Base-by-base conservation (phyloP, 257 asterid species). In the Linderniella brevidens region DNA sequence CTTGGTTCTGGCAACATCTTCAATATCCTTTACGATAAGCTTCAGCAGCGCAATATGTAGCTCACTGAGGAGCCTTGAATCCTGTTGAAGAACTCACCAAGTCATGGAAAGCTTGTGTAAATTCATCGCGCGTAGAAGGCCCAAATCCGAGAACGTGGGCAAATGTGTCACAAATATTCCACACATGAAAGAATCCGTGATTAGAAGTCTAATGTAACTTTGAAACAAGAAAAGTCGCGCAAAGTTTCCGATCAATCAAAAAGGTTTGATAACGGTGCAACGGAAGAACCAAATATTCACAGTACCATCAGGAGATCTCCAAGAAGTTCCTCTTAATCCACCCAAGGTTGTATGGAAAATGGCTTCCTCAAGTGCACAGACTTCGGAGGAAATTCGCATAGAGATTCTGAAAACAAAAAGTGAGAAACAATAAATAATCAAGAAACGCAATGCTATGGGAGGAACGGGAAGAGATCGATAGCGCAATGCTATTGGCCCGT, bases 101-200 rank as follows among this genome's bases (percentile, higher is more conserved):
- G 48, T 43, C 48, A 48, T 86, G 87, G 56, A 86, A 70, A 50
- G 87, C 80, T 70, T 79, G 87, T 58, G 66, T 65, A 64, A 86
- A 73, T 67, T 86, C 94, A 58, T 79, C 97, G 82, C 62, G 97
- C 49, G 97, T 79, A 70, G 82, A 86, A 64, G 94, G 93, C 94
- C 82, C 40, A 86, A 80, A 36, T 35, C 75, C 85, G 59, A 86
- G 94, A 59, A 79, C 85, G 74, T 86, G 94, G 4, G 87, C 70
- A 63, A 86, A 86, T 20, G 87, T 70, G 58, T 79, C 79, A 63
- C 77, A 77, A 74, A 86, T 82, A 71, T 75, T 77, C 94, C 94
- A 86, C 51, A 77, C 92, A 94, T 94, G 58, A 46, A 58, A 6
- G 39, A 50, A 54, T 25, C 53, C 9, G 51, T 46, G 52, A 45